Evolutionary conservation across 257 asterid genomes (phyloP).

Genomic region (Solanum commersonii): DNA sequence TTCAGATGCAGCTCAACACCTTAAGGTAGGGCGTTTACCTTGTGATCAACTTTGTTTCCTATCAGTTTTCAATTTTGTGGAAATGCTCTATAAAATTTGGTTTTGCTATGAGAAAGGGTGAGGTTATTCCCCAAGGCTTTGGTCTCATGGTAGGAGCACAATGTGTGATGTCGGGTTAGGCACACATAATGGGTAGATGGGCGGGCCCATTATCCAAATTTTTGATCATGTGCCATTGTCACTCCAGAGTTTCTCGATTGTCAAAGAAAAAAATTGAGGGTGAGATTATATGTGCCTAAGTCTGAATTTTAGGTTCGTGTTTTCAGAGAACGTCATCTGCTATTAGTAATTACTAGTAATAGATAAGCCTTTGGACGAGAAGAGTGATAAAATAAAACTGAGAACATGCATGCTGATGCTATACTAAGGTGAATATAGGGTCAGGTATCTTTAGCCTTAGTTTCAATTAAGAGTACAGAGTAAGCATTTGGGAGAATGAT

Average conservation of each 20-base stretch:
- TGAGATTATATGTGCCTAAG: neutral
- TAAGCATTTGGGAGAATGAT: neutral
- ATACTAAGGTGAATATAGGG: neutral
- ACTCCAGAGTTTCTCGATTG: neutral
- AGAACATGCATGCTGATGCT: neutral
- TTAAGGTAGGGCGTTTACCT: slow-evolving; percentile 40
- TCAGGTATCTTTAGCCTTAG: neutral
- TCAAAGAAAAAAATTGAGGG: neutral
- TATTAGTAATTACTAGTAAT: neutral
- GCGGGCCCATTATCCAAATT: neutral
- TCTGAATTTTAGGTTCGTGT: neutral
- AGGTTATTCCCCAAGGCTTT: neutral
- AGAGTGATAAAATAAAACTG: neutral
- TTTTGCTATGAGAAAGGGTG: neutral
- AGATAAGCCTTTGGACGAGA: neutral
- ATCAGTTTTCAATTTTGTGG: neutral
- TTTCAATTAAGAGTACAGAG: neutral
- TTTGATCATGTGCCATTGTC: neutral
- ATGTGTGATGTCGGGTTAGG: neutral
- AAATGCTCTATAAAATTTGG: neutral
- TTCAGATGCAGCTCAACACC: slow-evolving; percentile 85
- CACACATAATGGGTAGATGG: neutral
- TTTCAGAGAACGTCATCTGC: neutral
- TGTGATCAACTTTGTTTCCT: neutral
- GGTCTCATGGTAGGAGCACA: neutral